A percentile compares a stretch with the other conserved stretches of the same genome.
These are phyloP conservation scores for Lactuca sativa DNA, from an alignment of 129 eudicot species.

Conservation along the genomic window DNA sequence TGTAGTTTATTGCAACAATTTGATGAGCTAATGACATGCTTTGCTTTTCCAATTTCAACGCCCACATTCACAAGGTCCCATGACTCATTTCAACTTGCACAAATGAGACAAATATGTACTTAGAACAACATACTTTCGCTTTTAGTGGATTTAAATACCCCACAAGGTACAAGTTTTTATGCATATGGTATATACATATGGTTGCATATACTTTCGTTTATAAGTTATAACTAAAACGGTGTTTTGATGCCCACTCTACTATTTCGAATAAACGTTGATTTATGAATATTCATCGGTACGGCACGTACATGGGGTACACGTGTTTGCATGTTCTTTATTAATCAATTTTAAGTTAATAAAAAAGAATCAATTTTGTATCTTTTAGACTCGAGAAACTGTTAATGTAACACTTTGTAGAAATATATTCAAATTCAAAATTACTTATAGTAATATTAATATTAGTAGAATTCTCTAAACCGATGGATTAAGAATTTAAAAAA, in stretches of 20 bases:
- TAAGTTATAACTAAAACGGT: not conserved
- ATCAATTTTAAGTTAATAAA: too few species aligned
- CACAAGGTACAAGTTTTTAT: not conserved
- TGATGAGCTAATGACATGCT: conserved; percentile 12
- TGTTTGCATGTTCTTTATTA: not conserved
- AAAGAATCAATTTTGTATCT: too few species aligned
- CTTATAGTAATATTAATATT: too few species aligned
- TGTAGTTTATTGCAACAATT: conserved; percentile 13
- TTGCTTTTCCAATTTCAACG: not conserved
- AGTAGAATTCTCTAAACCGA: too few species aligned
- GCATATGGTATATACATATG: not conserved
- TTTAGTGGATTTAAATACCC: not conserved
- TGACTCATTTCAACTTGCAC: conserved; percentile 22
- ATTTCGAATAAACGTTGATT: not conserved
- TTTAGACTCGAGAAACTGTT: too few species aligned
- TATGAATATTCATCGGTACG: conserved; percentile 4
- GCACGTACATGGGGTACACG: not conserved
- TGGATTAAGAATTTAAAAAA: too few species aligned
- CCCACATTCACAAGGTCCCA: conserved; percentile 17
- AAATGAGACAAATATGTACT: conserved; percentile 16
- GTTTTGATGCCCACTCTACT: not conserved
- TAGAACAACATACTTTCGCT: conserved; percentile 1
- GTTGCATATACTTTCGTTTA: not conserved
- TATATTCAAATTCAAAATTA: too few species aligned
- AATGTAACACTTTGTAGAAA: too few species aligned